A percentile compares a stretch with the other conserved stretches of the same genome.
phyloP scores from a whole-genome alignment of 331 rosid species.

The Cydonia oblonga region DNA sequence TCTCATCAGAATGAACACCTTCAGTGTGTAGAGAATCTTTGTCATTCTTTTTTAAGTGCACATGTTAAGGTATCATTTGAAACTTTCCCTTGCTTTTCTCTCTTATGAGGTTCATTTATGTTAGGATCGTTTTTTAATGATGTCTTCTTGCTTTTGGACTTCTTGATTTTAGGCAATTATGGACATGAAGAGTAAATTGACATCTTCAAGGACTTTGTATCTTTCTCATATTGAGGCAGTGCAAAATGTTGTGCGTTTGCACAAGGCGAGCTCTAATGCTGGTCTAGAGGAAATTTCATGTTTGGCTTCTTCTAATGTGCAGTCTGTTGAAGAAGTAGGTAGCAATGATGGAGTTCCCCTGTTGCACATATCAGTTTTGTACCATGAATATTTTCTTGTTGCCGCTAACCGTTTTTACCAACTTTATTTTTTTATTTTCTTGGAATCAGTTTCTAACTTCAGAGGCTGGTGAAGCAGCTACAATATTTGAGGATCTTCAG shows the following conservation, averaged over 20 bases:
- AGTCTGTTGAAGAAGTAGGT: constrained; percentile 66
- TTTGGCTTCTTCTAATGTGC: constrained; percentile 43
- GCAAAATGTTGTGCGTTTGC: constrained; percentile 85
- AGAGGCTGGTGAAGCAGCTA: constrained; percentile 39
- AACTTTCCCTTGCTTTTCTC: not conserved
- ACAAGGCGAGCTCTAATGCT: constrained; percentile 69
- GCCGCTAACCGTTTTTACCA: not conserved
- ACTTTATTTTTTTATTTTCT: not conserved
- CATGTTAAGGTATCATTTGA: constrained; percentile 50
- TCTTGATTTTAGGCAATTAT: constrained; percentile 36
- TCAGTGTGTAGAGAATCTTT: constrained; percentile 51
- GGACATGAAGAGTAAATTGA: constrained; percentile 56
- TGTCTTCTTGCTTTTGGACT: not conserved
- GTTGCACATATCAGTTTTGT: not conserved
- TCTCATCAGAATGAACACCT: constrained; percentile 69
- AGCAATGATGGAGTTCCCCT: not conserved
- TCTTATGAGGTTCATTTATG: not conserved
- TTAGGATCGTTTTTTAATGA: not conserved
- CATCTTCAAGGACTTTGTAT: constrained; percentile 48
- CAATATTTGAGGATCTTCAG: constrained; percentile 56
- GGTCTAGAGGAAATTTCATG: constrained; percentile 59
- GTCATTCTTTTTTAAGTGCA: constrained; percentile 51
- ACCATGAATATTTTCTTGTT: not conserved
- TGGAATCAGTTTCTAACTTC: constrained; percentile 59
- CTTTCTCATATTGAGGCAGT: constrained; percentile 68